Evolutionary conservation across 208 protist species (phyloP).

Genomic region (Acanthamoeba castellanii): DNA sequence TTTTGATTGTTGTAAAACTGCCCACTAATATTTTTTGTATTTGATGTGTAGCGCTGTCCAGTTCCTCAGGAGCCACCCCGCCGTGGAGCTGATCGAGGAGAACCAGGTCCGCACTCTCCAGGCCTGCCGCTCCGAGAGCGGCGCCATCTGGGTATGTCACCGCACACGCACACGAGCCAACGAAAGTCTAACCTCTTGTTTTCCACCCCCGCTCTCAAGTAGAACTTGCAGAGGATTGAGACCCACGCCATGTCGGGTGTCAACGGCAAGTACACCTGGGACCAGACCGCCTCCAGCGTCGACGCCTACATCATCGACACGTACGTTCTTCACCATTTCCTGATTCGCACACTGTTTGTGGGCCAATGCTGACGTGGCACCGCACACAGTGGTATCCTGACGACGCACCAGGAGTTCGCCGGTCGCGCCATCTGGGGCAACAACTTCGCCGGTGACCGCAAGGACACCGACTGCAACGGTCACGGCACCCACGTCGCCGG

Average conservation of each 20-base stretch:
- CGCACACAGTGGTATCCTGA: slow-evolving; percentile 49
- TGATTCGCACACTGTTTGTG: no score
- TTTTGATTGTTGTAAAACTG: no score
- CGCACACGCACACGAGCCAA: no score
- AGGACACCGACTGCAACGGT: slow-evolving; percentile 75
- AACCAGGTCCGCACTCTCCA: slow-evolving; percentile 23
- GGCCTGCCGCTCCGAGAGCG: neutral
- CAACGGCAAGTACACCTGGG: neutral
- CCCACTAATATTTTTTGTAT: no score
- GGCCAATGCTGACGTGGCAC: neutral
- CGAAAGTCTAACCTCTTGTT: no score
- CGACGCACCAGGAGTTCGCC: slow-evolving; percentile 60
- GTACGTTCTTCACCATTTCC: neutral
- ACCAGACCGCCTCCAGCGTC: neutral
- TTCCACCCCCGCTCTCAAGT: no score
- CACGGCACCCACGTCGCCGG: slow-evolving; percentile 80
- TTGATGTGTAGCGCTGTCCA: neutral
- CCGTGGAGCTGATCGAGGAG: slow-evolving; percentile 66
- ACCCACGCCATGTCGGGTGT: neutral
- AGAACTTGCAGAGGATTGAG: slow-evolving; percentile 70
- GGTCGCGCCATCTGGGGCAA: slow-evolving; percentile 67
- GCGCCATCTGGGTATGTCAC: slow-evolving; percentile 9
- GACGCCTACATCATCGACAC: slow-evolving; percentile 78
- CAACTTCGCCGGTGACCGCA: slow-evolving; percentile 63
- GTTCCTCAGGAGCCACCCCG: neutral